These are phyloP conservation scores for Neocatenulostroma microsporum DNA, from an alignment of 2,329 filamentous ascomycete species.

Conservation along the genomic window DNA sequence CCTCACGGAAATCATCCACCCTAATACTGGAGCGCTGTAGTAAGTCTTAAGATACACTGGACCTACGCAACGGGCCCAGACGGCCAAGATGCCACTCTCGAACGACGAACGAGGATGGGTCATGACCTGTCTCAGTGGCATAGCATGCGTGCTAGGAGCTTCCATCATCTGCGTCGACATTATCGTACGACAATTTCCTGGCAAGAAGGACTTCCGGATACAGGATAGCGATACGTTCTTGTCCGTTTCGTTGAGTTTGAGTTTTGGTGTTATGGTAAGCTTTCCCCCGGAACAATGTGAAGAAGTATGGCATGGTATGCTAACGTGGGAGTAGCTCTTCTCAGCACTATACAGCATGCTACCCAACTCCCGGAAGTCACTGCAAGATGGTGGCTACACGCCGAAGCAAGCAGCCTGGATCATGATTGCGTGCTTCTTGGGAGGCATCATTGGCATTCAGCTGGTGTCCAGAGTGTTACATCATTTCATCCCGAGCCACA, in stretches of 20 bases:
- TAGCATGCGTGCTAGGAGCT: slow-evolving; percentile 63
- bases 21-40: too few species aligned
- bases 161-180: slow-evolving; percentile 82
- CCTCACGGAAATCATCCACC: too few species aligned
- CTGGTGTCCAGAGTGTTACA: slow-evolving; percentile 64
- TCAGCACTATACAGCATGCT: slow-evolving; percentile 90
- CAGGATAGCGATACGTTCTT: slow-evolving; percentile 84
- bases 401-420: slow-evolving; percentile 60
- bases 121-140: slow-evolving; percentile 74
- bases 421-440: slow-evolving; percentile 61
- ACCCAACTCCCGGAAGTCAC: slow-evolving; percentile 72
- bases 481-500: slow-evolving; percentile 65
- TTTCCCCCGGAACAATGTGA: too few species aligned
- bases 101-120: slow-evolving; percentile 93
- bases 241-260: slow-evolving; percentile 79
- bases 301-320: slow-evolving; percentile 4
- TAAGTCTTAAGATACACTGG: too few species aligned
- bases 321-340: slow-evolving; percentile 57
- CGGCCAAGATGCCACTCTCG: slow-evolving; percentile 50
- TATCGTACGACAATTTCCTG: slow-evolving; percentile 63
- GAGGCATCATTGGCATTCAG: slow-evolving; percentile 69
- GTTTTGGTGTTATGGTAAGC: slow-evolving; percentile 90
- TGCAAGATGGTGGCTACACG: slow-evolving; percentile 60
- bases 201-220: slow-evolving; percentile 72
- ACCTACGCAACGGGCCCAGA: too few species aligned